Base-by-base conservation (phyloP, 306 rosid genomes). In the Vicia faba region DNA sequence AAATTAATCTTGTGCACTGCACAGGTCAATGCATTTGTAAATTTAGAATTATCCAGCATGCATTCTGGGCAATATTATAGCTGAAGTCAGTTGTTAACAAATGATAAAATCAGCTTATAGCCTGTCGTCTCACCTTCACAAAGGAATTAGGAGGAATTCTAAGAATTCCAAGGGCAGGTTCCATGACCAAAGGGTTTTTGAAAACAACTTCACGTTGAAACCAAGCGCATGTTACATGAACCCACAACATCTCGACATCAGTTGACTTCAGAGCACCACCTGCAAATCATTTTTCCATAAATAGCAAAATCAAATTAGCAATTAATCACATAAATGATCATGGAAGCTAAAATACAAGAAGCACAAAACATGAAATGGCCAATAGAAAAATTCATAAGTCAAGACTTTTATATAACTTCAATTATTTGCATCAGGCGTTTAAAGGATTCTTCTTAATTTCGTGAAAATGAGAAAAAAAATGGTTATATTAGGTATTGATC, bases 211-310 rank as follows among this genome's bases (percentile, higher is more conserved):
- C 89, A 62, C 87, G 97, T 70, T 67, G 85, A 81, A 93, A 93
- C 99, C 99, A 93, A 77, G 99, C 99, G 20, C 99, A 93, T 15
- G 90, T 83, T 75, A 93, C 87, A 78, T 93, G 99, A 79, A 85
- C 90, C 99, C 99, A 93, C 66, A 86, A 83, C 74, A 68, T 76
- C 79, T 86, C 97, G 53, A 88, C 96, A 69, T 90, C 97, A 28
- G 96, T 90, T 77, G 99, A 96, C 88, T 93, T 93, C 80, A 93
- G 69, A 57, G 99, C 99, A 79, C 99, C 99, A 19, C 99, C 99
- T 93, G 76, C 43, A 73, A 66, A 80, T 63, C 70, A 78, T 64
- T 38, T 51, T 71, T 51, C 25, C 58, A 38, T 46, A 49, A 39
- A 53, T 33, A 18, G 69, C 53, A 61, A 20, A 60, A 67, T 12